Base-by-base conservation (phyloP, 768 basidiomycete species). In the Lactarius evosmus region DNA sequence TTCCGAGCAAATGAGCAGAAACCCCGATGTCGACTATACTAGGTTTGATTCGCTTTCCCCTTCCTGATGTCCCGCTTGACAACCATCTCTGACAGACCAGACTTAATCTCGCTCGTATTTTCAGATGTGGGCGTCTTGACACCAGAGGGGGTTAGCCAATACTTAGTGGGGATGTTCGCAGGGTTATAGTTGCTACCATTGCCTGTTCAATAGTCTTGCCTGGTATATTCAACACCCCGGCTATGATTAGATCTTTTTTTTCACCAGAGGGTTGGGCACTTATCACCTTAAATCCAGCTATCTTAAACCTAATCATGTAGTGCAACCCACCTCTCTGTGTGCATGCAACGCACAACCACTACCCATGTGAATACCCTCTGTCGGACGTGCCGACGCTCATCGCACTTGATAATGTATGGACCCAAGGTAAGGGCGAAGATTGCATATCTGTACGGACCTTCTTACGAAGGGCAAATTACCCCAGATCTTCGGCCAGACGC, bases 1-100 rank as follows among this genome's bases (percentile, higher is more conserved):
- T 27, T 83, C 84, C 69, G 89, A 92, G 73, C 88, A 94, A 78
- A 86, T 93, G 69, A 83, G 83, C 52, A 81, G 84, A 73, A 93
- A 91, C 74, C 96, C 95, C 8, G 85, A 88, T 70, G 93, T 96
- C 46, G 96, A 98, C 75, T 95, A 97, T 74, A 98, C 96, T 59
- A 89, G 92, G 91, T 89, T 67, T 66, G 77, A 65, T 58, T 61
- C 58, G 30, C 36, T 14, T 50, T 58, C 60, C 32, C 38, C 27
- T 22, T 44, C 25, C 27, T 46, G 38, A 55, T 14, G 51, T 17
- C 4, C 32, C 44, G 38, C 54, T 62, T 63, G 59, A 70, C 69
- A 58, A 67, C 60, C 58, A 65, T 64, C 12, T 67, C 34, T 50
- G 57, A 32, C 68, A 93, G 91, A 72, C 93, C 95, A 59, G 94